phyloP scores from a whole-genome alignment of 2,329 filamentous ascomycete species.

The Lachnellula willkommii region DNA sequence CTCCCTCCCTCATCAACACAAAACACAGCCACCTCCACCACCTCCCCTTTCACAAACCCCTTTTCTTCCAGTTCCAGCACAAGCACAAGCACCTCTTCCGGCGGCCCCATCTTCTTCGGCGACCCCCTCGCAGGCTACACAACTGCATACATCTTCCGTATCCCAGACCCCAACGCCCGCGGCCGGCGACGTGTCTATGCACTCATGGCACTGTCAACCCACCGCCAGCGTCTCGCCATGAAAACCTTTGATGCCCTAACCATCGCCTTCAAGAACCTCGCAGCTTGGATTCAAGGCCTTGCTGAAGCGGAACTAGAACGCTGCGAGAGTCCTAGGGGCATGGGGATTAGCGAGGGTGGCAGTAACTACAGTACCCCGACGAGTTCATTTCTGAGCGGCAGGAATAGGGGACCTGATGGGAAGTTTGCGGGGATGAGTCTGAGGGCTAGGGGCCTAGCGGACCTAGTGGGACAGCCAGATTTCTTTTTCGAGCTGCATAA shows the following conservation, averaged over 20 bases:
- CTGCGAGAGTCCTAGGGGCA: conserved; percentile 13
- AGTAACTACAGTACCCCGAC: conserved; percentile 17
- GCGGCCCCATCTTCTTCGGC: conserved; percentile 64
- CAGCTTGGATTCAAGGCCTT: conserved; percentile 59
- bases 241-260: conserved; percentile 60
- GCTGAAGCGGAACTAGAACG: conserved; percentile 58
- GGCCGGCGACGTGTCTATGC: conserved; percentile 66
- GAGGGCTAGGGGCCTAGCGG: conserved; percentile 57
- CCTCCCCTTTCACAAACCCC: conserved; percentile 39
- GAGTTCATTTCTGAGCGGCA: conserved; percentile 25
- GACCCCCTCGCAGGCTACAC: conserved; percentile 62
- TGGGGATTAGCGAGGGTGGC: conserved; percentile 3
- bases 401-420: conserved; percentile 24
- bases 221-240: conserved; percentile 60
- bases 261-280: conserved; percentile 57
- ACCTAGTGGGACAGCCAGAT: conserved; percentile 61
- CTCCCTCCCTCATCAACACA: conserved; percentile 47
- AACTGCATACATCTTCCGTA: conserved; percentile 65
- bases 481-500: conserved; percentile 64
- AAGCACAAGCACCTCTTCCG: conserved; percentile 46
- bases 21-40: conserved; percentile 33
- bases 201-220: conserved; percentile 59
- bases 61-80: conserved; percentile 34
- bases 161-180: conserved; percentile 61
- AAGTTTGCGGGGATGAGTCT: conserved; percentile 43